These are phyloP conservation scores for Inga oerstediana DNA, from an alignment of 306 rosid genomes.

Conservation along the genomic window DNA sequence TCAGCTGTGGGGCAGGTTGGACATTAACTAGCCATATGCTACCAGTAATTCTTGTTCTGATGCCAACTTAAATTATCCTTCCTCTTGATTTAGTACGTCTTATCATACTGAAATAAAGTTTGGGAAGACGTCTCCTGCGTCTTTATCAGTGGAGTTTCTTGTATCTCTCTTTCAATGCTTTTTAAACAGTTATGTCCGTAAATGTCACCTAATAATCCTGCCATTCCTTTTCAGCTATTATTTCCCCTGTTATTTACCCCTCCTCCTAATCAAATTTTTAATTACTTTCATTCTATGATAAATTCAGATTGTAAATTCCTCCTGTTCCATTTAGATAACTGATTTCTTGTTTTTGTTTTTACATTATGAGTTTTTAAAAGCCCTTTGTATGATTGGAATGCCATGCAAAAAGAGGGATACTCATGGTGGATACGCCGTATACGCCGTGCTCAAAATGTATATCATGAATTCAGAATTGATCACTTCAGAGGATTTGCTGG, in stretches of 20 bases:
- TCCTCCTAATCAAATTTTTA: neutral
- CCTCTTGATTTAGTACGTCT: constrained; percentile 9
- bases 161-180: neutral
- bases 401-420: constrained; percentile 91
- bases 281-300: neutral
- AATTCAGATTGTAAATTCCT: neutral
- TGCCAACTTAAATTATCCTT: constrained; percentile 21
- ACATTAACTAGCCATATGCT: neutral
- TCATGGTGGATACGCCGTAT: constrained; percentile 96
- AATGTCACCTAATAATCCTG: constrained; percentile 21
- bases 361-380: constrained; percentile 46
- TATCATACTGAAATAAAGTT: constrained; percentile 22
- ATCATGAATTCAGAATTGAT: constrained; percentile 89
- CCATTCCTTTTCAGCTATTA: constrained; percentile 18
- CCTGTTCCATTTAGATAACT: constrained; percentile 23
- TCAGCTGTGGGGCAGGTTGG: constrained; percentile 96
- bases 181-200: constrained; percentile 10
- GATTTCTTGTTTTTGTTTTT: constrained; percentile 29
- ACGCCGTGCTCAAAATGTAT: constrained; percentile 76
- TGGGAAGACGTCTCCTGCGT: neutral
- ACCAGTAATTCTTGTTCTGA: constrained; percentile 20
- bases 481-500: constrained; percentile 97
- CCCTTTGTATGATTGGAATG: constrained; percentile 94
- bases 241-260: neutral
- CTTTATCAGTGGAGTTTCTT: constrained; percentile 21